Evolutionary conservation across 768 basidiomycete genomes (phyloP).

Genomic region (Dentipellis sp.): DNA sequence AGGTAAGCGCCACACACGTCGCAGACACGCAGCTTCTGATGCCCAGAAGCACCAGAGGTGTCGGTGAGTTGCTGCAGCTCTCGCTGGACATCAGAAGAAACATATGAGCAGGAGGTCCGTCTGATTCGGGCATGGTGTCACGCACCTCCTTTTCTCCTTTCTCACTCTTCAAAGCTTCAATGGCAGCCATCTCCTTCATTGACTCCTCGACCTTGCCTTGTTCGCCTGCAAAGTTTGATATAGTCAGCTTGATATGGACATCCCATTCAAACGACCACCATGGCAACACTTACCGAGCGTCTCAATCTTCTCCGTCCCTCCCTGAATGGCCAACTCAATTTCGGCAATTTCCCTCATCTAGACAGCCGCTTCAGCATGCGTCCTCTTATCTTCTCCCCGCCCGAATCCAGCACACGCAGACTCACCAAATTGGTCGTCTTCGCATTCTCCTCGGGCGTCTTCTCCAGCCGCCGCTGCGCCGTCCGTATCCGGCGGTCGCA

Average conservation of each 20-base stretch:
- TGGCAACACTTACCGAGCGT: constrained; percentile 51
- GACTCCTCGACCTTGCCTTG: constrained; percentile 99
- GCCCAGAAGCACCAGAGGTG: constrained; percentile 97
- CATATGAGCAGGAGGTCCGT: neutral
- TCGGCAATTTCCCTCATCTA: constrained; percentile 99
- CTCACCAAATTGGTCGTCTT: constrained; percentile 92
- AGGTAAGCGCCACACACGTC: constrained; percentile 99
- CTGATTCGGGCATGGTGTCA: constrained; percentile 4
- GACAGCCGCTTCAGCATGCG: neutral
- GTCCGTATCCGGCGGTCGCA: constrained; percentile 94
- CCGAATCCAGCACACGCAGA: constrained; percentile 4
- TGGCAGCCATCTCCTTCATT: constrained; percentile 95
- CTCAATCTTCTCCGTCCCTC: constrained; percentile 98
- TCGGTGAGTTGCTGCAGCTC: constrained; percentile 95
- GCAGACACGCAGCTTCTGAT: constrained; percentile 99
- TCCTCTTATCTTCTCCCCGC: neutral
- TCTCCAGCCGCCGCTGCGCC: constrained; percentile 92
- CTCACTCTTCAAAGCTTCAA: constrained; percentile 94
- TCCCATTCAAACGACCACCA: neutral
- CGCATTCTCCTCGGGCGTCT: constrained; percentile 99
- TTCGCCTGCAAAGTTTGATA: constrained; percentile 50
- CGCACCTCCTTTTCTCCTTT: constrained; percentile 91
- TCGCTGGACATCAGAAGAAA: constrained; percentile 37
- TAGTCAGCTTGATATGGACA: neutral
- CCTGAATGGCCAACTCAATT: constrained; percentile 97